These are phyloP conservation scores for Lactifluus echinatus DNA, from an alignment of 768 basidiomycete genomes.

Conservation along the genomic window DNA sequence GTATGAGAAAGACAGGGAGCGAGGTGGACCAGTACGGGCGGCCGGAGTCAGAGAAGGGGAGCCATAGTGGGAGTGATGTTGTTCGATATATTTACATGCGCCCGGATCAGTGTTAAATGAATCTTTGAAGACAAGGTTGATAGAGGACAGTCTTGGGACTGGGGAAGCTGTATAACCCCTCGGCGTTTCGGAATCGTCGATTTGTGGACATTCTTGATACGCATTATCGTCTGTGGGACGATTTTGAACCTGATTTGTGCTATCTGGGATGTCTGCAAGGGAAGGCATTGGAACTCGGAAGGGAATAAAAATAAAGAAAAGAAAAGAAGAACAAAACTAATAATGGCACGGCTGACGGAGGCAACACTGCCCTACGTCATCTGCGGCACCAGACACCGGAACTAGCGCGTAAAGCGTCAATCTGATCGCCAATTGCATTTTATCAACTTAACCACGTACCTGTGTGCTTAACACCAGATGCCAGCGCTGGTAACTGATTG, in stretches of 20 bases:
- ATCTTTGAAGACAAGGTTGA: not conserved
- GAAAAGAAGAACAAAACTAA: too few species aligned
- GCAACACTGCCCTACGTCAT: too few species aligned
- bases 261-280: not conserved
- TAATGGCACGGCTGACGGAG: too few species aligned
- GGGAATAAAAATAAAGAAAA: too few species aligned
- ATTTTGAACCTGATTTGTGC: not conserved
- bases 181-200: not conserved
- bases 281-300: not conserved
- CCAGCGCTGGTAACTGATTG: too few species aligned
- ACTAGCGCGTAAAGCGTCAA: too few species aligned
- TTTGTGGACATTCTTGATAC: not conserved
- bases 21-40: slow-evolving; percentile 14
- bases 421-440: too few species aligned
- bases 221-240: not conserved
- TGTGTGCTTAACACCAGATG: too few species aligned
- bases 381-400: not conserved
- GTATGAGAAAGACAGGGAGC: slow-evolving; percentile 12
- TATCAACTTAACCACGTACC: too few species aligned
- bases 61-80: not conserved
- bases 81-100: not conserved
- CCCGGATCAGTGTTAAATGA: not conserved
- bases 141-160: not conserved
- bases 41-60: slow-evolving; percentile 8
- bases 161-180: not conserved